Percentiles rank a stretch among this genome's conserved stretches.
Conservation (phyloP, 148 eudicot genomes). For the Rhododendron ferrugineum region DNA sequence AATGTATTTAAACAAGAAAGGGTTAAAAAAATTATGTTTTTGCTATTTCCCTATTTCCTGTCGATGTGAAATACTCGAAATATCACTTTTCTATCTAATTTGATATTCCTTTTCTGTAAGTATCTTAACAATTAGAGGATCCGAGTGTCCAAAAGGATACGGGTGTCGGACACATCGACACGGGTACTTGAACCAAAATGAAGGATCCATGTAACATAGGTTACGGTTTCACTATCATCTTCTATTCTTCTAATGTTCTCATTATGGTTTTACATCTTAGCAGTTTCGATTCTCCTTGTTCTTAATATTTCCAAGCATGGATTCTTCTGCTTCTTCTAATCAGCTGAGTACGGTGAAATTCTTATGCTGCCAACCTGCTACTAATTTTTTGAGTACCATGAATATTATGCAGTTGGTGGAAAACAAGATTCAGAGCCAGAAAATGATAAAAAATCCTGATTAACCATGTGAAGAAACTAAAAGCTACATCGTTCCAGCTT, state of each 20-base stretch:
- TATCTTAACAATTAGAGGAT: no score
- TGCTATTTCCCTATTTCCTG: no score
- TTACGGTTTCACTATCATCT: neutral
- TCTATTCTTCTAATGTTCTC: neutral
- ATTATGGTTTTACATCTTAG: neutral
- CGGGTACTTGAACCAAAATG: no score
- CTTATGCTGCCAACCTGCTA: neutral
- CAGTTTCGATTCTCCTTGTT: neutral
- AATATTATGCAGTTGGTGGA: neutral
- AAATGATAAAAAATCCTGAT: neutral
- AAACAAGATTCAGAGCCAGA: neutral
- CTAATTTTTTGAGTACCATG: neutral
- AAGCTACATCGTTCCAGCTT: neutral
- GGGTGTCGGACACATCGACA: no score
- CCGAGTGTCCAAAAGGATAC: no score
- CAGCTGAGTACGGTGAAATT: neutral
- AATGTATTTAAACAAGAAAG: no score
- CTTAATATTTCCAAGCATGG: neutral
- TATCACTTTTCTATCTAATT: no score
- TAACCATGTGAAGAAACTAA: neutral
- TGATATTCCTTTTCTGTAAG: no score
- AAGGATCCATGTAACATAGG: no score
- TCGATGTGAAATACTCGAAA: no score
- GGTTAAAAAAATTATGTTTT: no score
- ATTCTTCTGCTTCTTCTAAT: neutral